Evolutionary conservation across 257 asterid genomes (phyloP).

Genomic region (Ajuga chamaepitys): DNA sequence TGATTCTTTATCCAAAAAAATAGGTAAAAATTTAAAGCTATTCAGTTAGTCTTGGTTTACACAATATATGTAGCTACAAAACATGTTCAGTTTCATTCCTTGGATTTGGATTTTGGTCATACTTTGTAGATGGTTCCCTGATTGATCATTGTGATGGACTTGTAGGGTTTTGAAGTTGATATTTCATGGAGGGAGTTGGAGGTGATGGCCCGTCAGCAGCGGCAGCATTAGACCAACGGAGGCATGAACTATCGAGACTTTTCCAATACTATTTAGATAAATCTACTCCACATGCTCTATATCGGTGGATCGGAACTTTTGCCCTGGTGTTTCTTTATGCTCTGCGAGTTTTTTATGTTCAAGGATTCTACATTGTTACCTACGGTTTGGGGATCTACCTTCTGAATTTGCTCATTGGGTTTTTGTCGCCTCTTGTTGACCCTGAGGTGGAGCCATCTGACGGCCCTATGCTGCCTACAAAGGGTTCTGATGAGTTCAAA

Average conservation of each 20-base stretch:
- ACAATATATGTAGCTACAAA: not conserved
- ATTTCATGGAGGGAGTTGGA: slow-evolving; percentile 45
- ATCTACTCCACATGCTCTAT: slow-evolving; percentile 75
- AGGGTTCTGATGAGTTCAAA: slow-evolving; percentile 96
- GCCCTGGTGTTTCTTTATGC: slow-evolving; percentile 51
- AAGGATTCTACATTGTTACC: slow-evolving; percentile 82
- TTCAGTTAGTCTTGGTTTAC: not conserved
- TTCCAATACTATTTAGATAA: slow-evolving; percentile 83
- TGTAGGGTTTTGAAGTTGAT: slow-evolving; percentile 19
- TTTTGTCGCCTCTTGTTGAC: slow-evolving; percentile 94
- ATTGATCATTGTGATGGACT: slow-evolving; percentile 10
- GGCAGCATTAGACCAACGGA: slow-evolving; percentile 61
- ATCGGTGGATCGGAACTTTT: slow-evolving; percentile 83
- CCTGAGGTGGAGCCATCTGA: slow-evolving; percentile 72
- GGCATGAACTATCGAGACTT: slow-evolving; percentile 62
- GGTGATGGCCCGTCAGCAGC: slow-evolving; percentile 57
- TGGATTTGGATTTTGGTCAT: not conserved
- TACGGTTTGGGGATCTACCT: slow-evolving; percentile 90
- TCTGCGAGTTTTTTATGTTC: slow-evolving; percentile 61
- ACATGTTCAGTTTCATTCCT: not conserved
- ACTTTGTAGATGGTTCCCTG: not conserved
- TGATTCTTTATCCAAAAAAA: not conserved
- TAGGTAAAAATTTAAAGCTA: not conserved
- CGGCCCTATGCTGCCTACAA: slow-evolving; percentile 83
- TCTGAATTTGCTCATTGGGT: slow-evolving; percentile 87